These are phyloP conservation scores for Podila clonocystis DNA, from an alignment of 192 early-diverging fungal species.

Conservation along the genomic window DNA sequence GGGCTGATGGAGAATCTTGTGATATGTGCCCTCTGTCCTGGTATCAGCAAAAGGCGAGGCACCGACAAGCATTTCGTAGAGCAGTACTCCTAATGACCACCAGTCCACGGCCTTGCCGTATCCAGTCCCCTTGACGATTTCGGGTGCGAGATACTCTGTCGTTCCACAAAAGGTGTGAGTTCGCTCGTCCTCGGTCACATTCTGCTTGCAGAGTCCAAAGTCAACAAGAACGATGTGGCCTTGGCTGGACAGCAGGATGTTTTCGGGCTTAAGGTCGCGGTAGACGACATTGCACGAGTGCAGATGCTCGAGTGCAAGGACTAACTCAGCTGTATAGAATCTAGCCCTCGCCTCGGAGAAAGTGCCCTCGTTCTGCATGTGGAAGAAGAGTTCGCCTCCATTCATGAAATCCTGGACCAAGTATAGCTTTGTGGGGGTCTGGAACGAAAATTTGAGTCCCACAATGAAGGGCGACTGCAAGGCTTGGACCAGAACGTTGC, in stretches of 20 bases:
- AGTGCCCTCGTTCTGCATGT: conserved; percentile 72
- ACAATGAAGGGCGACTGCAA: conserved; percentile 77
- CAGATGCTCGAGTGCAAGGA: conserved; percentile 74
- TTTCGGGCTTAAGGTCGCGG: conserved; percentile 79
- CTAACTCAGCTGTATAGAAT: conserved; percentile 76
- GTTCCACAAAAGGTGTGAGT: conserved; percentile 92
- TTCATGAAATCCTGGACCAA: conserved; percentile 84
- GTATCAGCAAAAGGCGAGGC: conserved; percentile 78
- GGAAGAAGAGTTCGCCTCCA: conserved; percentile 83
- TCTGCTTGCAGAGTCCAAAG: conserved; percentile 84
- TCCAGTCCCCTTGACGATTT: conserved; percentile 75
- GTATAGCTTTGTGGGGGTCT: conserved; percentile 79
- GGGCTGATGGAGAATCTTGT: conserved; percentile 68
- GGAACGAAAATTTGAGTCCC: conserved; percentile 81
- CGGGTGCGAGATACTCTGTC: conserved; percentile 90
- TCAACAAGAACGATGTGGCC: conserved; percentile 82
- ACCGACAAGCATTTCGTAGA: conserved; percentile 79
- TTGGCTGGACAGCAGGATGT: conserved; percentile 69
- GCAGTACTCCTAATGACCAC: conserved; percentile 85
- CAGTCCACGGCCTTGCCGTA: conserved; percentile 83
- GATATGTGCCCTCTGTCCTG: conserved; percentile 71
- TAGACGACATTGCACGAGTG: conserved; percentile 77
- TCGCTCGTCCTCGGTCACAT: conserved; percentile 57
- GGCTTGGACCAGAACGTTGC: conserved; percentile 77
- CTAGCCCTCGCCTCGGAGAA: conserved; percentile 71